Evolutionary conservation across 768 basidiomycete species (phyloP).

Genomic region (Tephrocybe sp.): DNA sequence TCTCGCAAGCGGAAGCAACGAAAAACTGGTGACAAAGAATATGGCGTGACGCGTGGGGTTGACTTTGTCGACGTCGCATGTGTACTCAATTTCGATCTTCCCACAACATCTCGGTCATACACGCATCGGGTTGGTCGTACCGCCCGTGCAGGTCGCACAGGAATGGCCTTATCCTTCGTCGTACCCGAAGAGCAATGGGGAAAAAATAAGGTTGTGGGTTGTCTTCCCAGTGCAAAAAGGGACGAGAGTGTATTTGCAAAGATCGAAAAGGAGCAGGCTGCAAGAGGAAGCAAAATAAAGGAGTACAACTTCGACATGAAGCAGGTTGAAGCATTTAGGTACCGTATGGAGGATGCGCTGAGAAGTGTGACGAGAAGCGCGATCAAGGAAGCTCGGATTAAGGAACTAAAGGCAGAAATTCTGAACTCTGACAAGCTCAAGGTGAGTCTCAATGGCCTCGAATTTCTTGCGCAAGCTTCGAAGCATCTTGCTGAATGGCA

Average conservation of each 20-base stretch:
- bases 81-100: constrained; percentile 98
- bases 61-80: constrained; percentile 97
- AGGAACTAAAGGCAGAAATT: constrained; percentile 91
- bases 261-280: constrained; percentile 75
- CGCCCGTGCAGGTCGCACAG: constrained; percentile 91
- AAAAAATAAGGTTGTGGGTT: constrained; percentile 70
- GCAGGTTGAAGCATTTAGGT: constrained; percentile 95
- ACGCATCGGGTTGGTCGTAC: constrained; percentile 96
- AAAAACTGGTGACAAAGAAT: constrained; percentile 66
- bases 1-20: constrained; percentile 50
- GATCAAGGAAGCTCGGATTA: constrained; percentile 87
- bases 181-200: constrained; percentile 69
- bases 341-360: constrained; percentile 96
- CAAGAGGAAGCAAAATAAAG: constrained; percentile 58
- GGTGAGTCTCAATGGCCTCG: constrained; percentile 41
- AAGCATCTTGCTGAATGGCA: constrained; percentile 1
- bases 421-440: constrained; percentile 96
- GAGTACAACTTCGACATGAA: constrained; percentile 95
- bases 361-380: constrained; percentile 83
- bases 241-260: constrained; percentile 78
- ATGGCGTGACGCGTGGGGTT: constrained; percentile 92
- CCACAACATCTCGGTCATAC: constrained; percentile 80
- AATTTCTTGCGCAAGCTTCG: background rate
- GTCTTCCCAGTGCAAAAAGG: constrained; percentile 61
- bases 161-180: constrained; percentile 88